Base-by-base conservation (phyloP, 1,284 basidiomycete species). In the Irpex sp. region DNA sequence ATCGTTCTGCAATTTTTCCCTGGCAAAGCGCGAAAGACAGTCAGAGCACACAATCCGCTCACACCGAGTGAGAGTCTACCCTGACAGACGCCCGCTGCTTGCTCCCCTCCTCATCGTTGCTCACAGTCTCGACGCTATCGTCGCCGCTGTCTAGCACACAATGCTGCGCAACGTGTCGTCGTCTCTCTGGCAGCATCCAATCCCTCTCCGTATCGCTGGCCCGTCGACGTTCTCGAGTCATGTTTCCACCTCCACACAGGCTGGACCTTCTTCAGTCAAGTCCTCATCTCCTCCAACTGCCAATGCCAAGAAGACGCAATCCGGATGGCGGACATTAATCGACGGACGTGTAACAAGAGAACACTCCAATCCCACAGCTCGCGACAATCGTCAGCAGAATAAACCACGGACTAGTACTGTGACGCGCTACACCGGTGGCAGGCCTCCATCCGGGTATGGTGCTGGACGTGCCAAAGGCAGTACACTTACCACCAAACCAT, bases 141-240 rank as follows among this genome's bases (percentile, higher is more conserved):
- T 19, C n/a, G n/a, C n/a, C 39, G 16, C 16, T 39, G 37, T 33
- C 33, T 36, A 39, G n/a, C 6, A 45, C 12, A 51, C 48, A 52
- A 69, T 69, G 68, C 58, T 69, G 5, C 66, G 67, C 36, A 65
- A 64, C 65, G 65, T 59, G 9, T 56, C 55, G 9, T 49, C 58
- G 28, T 53, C 64, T 39, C 16, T 67, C 18, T 39, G 23, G 35
- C 58, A 39, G 9, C 39, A 54, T 8, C 59, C 57, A n/a, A 55
- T 56, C 9, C 57, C 47, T 28, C 33, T 58, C 14, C 54, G 37
- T 14, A 10, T 21, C n/a, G 14, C 37, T 12, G 18, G 12, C n/a
- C 14, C 35, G 21, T 53, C 42, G 28, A 49, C 47, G 12, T 12
- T 54, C 52, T 19, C 28, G 9, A 54, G 28, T 18, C 52, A 36